Conservation (phyloP, 2,329 filamentous ascomycete genomes). For the Ceratocystis eucalypticola region DNA sequence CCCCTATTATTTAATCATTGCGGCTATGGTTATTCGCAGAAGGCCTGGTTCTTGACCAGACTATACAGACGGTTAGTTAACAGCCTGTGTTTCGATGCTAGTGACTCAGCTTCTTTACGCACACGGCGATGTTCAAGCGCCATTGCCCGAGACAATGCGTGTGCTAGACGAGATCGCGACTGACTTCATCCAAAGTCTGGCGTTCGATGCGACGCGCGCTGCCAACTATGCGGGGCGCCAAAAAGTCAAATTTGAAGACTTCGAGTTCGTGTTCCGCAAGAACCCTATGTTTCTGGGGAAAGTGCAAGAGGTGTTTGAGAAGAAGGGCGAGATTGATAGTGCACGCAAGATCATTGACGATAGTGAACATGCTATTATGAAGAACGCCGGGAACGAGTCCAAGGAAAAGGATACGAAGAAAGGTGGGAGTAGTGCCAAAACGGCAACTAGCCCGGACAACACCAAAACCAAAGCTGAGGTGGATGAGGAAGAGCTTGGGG, state of each 20-base stretch:
- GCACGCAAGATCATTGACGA: conserved; percentile 63
- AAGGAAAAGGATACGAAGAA: conserved; percentile 26
- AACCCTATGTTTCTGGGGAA: conserved; percentile 78
- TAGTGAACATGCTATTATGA: conserved; percentile 47
- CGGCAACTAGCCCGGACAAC: conserved; percentile 2
- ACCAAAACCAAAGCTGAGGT: conserved; percentile 20
- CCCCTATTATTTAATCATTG: conserved; percentile 1
- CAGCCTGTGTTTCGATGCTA: conserved; percentile 25
- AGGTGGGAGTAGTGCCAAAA: conserved; percentile 21
- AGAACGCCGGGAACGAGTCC: conserved; percentile 36
- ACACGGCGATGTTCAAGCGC: conserved; percentile 63
- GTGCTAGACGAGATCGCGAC: conserved; percentile 91
- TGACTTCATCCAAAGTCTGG: conserved; percentile 89
- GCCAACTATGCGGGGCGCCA: conserved; percentile 79
- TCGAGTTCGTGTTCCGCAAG: conserved; percentile 81
- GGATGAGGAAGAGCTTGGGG: conserved; percentile 39
- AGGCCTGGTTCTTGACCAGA: neutral
- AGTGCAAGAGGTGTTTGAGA: conserved; percentile 77
- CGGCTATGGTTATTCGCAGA: neutral
- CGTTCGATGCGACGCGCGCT: conserved; percentile 74
- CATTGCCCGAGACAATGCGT: conserved; percentile 70
- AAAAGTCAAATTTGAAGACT: conserved; percentile 97
- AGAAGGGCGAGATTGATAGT: conserved; percentile 74
- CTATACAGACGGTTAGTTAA: no score
- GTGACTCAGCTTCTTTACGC: conserved; percentile 64